Conservation (phyloP, 2,329 filamentous ascomycete genomes). For the Colletotrichum cordylinicola region DNA sequence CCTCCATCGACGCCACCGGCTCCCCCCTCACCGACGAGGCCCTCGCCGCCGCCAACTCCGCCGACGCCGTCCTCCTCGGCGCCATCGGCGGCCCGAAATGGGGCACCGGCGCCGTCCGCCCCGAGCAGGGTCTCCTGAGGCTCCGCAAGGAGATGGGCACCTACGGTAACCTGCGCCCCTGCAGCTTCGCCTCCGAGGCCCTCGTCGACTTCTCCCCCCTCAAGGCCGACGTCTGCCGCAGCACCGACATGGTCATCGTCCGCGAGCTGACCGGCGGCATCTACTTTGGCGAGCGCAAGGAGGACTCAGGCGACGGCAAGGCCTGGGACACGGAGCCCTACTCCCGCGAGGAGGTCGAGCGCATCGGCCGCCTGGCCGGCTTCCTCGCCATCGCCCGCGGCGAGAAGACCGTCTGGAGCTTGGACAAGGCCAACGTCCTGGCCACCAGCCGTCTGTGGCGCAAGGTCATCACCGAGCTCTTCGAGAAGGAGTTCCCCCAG, state of each 20-base stretch:
- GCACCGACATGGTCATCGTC: slow-evolving; percentile 91
- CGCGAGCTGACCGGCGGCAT: slow-evolving; percentile 92
- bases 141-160: slow-evolving; percentile 94
- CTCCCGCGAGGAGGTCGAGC: slow-evolving; percentile 83
- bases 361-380: slow-evolving; percentile 82
- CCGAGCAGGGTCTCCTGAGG: slow-evolving; percentile 88
- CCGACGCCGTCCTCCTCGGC: slow-evolving; percentile 89
- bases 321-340: slow-evolving; percentile 90
- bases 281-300: slow-evolving; percentile 91
- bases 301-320: slow-evolving; percentile 75
- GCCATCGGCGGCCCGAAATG: slow-evolving; percentile 97
- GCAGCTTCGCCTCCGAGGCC: slow-evolving; percentile 90
- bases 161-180: slow-evolving; percentile 94
- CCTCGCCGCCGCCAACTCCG: slow-evolving; percentile 80
- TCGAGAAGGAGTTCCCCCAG: slow-evolving; percentile 88
- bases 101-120: slow-evolving; percentile 86
- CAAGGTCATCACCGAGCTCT: slow-evolving; percentile 83
- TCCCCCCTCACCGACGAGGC: slow-evolving; percentile 82
- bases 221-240: slow-evolving; percentile 83
- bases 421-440: slow-evolving; percentile 97
- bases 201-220: slow-evolving; percentile 87
- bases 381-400: slow-evolving; percentile 79
- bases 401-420: slow-evolving; percentile 74
- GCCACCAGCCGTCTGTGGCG: slow-evolving; percentile 91
- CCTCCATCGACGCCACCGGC: slow-evolving; percentile 85